Conservation (phyloP, 2,329 filamentous ascomycete genomes). For the Colletotrichum aenigma region DNA sequence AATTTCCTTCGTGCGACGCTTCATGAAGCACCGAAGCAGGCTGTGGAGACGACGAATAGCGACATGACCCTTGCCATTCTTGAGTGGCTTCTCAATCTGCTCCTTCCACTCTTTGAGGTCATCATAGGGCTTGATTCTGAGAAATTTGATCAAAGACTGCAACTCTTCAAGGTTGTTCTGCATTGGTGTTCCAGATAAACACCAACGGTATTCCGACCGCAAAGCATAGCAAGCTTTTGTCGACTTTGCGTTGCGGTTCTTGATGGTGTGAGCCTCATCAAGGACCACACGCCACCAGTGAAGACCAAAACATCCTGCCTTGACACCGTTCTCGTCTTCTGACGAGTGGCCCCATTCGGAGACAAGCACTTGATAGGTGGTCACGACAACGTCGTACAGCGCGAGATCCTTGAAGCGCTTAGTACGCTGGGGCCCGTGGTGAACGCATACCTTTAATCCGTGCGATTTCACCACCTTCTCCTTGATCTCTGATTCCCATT, state of each 20-base stretch:
- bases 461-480: conserved; percentile 76
- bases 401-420: conserved; percentile 79
- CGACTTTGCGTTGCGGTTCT: conserved; percentile 95
- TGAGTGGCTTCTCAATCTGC: conserved; percentile 88
- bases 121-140: conserved; percentile 90
- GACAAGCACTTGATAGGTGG: conserved; percentile 93
- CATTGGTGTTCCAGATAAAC: conserved; percentile 94
- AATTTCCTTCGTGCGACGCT: conserved; percentile 97
- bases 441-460: conserved; percentile 80
- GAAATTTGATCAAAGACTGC: conserved; percentile 90
- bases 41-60: conserved; percentile 87
- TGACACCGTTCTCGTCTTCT: conserved; percentile 62
- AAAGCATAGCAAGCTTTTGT: conserved; percentile 91
- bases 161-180: conserved; percentile 98
- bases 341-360: conserved; percentile 82
- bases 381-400: conserved; percentile 92
- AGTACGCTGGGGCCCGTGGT: conserved; percentile 86
- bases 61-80: conserved; percentile 85
- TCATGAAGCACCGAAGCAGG: conserved; percentile 93
- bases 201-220: conserved; percentile 90
- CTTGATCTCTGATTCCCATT: conserved; percentile 94
- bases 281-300: conserved; percentile 96
- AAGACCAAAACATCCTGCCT: conserved; percentile 86
- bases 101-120: conserved; percentile 88
- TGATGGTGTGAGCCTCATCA: conserved; percentile 97